Evolutionary conservation across 345 rosid species (phyloP), one percentile per base, ranked within the genome.

Genomic region (Eucalyptus rudis): DNA sequence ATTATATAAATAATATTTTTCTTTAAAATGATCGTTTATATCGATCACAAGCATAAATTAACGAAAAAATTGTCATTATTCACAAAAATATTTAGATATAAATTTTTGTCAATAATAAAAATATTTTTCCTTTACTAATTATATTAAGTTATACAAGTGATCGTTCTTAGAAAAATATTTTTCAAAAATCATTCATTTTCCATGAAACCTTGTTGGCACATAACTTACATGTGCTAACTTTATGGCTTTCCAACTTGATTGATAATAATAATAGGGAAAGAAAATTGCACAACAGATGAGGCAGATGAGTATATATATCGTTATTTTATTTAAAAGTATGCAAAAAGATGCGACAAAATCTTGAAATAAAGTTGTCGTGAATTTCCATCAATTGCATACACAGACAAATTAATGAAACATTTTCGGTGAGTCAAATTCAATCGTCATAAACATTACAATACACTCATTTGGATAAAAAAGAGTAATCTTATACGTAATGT

Each of bases 21-120:
- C 7, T 2, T 19, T 10, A 36, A 19, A 71, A 76, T 20, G 27
- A 36, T n/a, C 4, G 0, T 4, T 19, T 10, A 71, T 5, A 71
- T 33, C 0, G 0, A 71, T 36, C 40, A 36, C 45, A 71, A 71
- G 13, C 36, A 76, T 19, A 2, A 36, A 36, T 4, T 8, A 36
- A 19, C 7, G 5, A 43, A 5, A 43, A 64, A 20, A 3, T 5
- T 36, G 0, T 76, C 3, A 19, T 76, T 12, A 2, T 36, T 20
- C 14, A 76, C 0, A 3, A 36, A 76, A 36, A 19, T 10, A 2
- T 76, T 20, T 11, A 20, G 1, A 22, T 4, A 2, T 76, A 20
- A 76, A 0, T 71, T 36, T 9, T 71, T 68, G 1, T 33, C 2
- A 0, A 16, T 33, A 17, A 33, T 33, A 16, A 33, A 71, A 76